Base-by-base conservation (phyloP, 2,329 filamentous ascomycete species). In the Daldinia eschscholtzii region DNA sequence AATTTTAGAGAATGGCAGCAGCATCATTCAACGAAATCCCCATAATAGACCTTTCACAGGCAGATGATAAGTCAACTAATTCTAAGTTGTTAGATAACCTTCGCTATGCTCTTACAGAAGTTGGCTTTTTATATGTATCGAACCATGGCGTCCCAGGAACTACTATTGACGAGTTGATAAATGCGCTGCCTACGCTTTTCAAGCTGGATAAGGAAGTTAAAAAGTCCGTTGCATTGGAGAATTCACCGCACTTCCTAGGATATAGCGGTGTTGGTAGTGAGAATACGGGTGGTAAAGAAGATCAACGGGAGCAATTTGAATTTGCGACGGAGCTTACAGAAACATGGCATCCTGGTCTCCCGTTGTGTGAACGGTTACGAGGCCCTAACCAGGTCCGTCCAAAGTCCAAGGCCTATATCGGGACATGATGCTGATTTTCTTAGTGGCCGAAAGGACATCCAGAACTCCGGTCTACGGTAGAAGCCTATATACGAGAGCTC, bases 231-330 rank as follows among this genome's bases (percentile, higher is more conserved):
- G 82, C 82, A 0, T 78, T 87, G 18, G 76, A 81, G 28, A 85
- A 88, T 28, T 89, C 86, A 1, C 86, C 87, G 9, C 87, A 89
- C 73, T 89, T 90, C 63, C 79, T 90, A 2, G 88, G 88, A 0
- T 90, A 89, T 74, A 87, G 85, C 68, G 83, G 80, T 0, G 82
- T 83, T 18, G 87, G 87, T 0, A 80, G 84, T 26, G 88, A 90
- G 75, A 86, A 79, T 0, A 90, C 88, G 1, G 83, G 85, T 0
- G 86, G 86, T 0, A 77, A 79, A 58, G 72, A 77, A 13, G 88
- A 90, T 73, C 77, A 81, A 18, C 79, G 87, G 18, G 87, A 90
- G 74, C 88, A 90, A 71, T 85, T 88, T 55, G 87, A 90, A 73
- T 86, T 87, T 73, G 87, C 85, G 13, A 89, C 86, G 0, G 87